Conservation (phyloP, 139 green algal genomes). For the Chlamydomonas applanata region DNA sequence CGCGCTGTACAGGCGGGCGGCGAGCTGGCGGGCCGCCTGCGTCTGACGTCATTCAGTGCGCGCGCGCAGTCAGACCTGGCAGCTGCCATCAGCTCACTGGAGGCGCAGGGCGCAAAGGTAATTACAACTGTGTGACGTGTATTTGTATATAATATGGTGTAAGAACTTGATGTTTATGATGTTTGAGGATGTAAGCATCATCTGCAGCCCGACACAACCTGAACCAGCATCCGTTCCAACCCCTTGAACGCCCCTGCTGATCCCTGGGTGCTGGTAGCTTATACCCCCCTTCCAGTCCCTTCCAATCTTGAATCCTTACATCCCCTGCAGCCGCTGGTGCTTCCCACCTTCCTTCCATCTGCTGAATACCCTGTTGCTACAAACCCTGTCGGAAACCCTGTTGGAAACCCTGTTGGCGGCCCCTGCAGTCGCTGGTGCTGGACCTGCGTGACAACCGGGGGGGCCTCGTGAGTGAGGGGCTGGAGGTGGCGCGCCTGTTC, state of each 20-base stretch:
- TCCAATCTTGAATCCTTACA: too few relatives aligned
- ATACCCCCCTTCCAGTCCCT: too few relatives aligned
- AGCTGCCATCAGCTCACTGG: constrained; percentile 57
- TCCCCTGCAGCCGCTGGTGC: too few relatives aligned
- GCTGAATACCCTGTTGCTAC: too few relatives aligned
- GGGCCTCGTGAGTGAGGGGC: constrained; percentile 78
- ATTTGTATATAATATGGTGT: neutral
- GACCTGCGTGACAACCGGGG: constrained; percentile 93
- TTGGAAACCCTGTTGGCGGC: too few relatives aligned
- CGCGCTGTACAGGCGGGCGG: neutral
- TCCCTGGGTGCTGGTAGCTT: too few relatives aligned
- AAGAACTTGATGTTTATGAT: neutral
- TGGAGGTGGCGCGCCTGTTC: constrained; percentile 90
- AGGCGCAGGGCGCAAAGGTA: constrained; percentile 35
- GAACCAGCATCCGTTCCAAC: too few relatives aligned
- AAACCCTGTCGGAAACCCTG: too few relatives aligned
- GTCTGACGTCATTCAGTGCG: constrained; percentile 76
- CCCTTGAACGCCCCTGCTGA: too few relatives aligned
- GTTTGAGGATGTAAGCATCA: neutral
- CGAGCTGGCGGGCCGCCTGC: constrained; percentile 55
- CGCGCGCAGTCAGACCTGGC: constrained; percentile 71
- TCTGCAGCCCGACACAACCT: constrained; percentile 43
- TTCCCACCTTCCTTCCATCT: too few relatives aligned
- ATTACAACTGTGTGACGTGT: too few relatives aligned
- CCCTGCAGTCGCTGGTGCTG: constrained; percentile 62